Conservation (phyloP, 1,139 yeast genomes). For the Suhomyces maxii region DNA sequence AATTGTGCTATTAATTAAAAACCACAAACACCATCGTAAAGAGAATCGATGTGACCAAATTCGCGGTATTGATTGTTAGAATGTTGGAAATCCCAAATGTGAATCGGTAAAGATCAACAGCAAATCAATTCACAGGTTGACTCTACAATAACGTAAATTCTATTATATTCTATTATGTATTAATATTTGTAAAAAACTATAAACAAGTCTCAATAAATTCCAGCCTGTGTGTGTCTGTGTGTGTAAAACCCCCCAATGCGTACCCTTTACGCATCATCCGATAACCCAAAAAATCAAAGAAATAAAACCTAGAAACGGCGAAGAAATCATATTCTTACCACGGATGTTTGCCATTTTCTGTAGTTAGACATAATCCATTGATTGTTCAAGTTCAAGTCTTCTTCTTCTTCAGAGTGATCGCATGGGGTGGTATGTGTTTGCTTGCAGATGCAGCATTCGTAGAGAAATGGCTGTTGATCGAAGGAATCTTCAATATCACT, state of each 20-base stretch:
- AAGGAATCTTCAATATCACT: constrained; percentile 10
- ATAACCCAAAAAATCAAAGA: constrained; percentile 2
- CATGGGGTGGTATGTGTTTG: constrained; percentile 17
- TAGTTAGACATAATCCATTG: constrained; percentile 21
- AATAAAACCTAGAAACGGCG: not conserved
- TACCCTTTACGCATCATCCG: not conserved
- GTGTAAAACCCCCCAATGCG: constrained; percentile 3
- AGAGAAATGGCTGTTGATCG: constrained; percentile 15
- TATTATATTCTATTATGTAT: not conserved
- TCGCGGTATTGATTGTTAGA: too few species aligned
- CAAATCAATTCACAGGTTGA: not conserved
- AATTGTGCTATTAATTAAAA: too few species aligned
- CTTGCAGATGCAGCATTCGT: constrained; percentile 25
- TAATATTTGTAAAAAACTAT: not conserved
- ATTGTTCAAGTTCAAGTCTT: constrained; percentile 17
- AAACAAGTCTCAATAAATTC: constrained; percentile 4
- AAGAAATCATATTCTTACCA: constrained; percentile 5
- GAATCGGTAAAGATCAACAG: not conserved
- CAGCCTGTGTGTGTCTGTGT: not conserved
- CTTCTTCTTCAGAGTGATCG: constrained; percentile 14
- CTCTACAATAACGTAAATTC: not conserved
- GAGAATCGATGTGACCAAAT: too few species aligned
- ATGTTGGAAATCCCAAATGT: too few species aligned
- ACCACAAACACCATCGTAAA: too few species aligned
- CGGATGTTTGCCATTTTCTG: constrained; percentile 21